phyloP scores from a whole-genome alignment of 1,284 basidiomycete genomes.

The Stereum hirsutum region DNA sequence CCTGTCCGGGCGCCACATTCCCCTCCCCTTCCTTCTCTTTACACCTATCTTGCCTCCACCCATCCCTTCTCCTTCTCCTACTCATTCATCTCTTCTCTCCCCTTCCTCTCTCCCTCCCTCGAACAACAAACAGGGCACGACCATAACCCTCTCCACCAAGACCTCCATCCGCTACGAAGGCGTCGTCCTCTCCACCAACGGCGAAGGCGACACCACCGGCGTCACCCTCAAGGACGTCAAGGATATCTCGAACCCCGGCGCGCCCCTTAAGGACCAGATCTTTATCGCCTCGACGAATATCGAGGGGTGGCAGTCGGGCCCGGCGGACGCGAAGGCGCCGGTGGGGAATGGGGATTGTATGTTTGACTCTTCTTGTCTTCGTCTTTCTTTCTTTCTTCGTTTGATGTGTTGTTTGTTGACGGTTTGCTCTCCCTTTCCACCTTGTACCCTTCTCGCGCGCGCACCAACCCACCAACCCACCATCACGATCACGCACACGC shows the following conservation, averaged over 20 bases:
- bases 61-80: too few species aligned
- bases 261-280: constrained; percentile 55
- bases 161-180: constrained; percentile 62
- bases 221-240: constrained; percentile 70
- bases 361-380: constrained; percentile 9
- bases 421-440: too few species aligned
- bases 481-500: too few species aligned
- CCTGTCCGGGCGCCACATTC: too few species aligned
- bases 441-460: neutral
- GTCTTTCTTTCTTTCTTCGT: constrained; percentile 4
- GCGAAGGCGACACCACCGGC: constrained; percentile 59
- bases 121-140: constrained; percentile 63
- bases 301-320: constrained; percentile 63
- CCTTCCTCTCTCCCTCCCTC: constrained; percentile 3
- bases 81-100: too few species aligned
- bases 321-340: constrained; percentile 51
- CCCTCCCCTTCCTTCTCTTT: too few species aligned
- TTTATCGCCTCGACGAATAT: constrained; percentile 67
- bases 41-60: too few species aligned
- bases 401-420: constrained; percentile 2
- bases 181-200: constrained; percentile 48
- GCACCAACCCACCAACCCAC: neutral
- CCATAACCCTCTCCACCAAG: constrained; percentile 63
- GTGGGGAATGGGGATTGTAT: constrained; percentile 59
- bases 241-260: constrained; percentile 52